phyloP scores from a whole-genome alignment of 108 stramenopile genomes.

The Nitzschia sp. region DNA sequence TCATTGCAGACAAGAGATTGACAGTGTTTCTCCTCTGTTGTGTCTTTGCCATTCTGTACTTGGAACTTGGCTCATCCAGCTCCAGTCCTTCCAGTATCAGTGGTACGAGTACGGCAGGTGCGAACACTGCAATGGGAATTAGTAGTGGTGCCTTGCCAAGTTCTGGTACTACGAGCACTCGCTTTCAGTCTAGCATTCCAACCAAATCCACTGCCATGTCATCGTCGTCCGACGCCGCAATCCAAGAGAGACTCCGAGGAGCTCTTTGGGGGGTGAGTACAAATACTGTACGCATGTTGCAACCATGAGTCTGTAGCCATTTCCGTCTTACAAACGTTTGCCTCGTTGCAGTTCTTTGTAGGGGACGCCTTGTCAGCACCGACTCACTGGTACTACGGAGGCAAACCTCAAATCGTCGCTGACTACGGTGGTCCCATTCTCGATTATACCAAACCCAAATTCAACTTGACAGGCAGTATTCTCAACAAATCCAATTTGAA shows the following conservation, averaged over 20 bases:
- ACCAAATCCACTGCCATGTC: neutral
- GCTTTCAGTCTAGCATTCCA: no score
- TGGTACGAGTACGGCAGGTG: no score
- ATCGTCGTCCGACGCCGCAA: neutral
- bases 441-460: conserved; percentile 62
- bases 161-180: no score
- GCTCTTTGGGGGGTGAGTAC: conserved; percentile 24
- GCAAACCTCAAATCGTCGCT: conserved; percentile 54
- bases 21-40: no score
- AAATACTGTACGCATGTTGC: neutral
- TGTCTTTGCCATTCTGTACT: no score
- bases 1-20: no score
- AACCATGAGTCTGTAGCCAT: neutral
- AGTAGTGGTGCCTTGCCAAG: no score
- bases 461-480: conserved; percentile 65
- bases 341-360: conserved; percentile 55
- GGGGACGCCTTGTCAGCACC: conserved; percentile 84
- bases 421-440: conserved; percentile 66
- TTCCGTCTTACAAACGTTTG: neutral
- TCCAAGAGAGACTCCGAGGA: conserved; percentile 22
- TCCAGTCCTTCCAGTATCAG: no score
- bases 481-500: conserved; percentile 80
- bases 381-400: conserved; percentile 87
- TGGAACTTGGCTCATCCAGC: no score
- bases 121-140: no score